A percentile compares a stretch with the other conserved stretches of the same genome.
phyloP scores from a whole-genome alignment of 2,329 filamentous ascomycete species.

The Arthrinium phaeospermum region DNA sequence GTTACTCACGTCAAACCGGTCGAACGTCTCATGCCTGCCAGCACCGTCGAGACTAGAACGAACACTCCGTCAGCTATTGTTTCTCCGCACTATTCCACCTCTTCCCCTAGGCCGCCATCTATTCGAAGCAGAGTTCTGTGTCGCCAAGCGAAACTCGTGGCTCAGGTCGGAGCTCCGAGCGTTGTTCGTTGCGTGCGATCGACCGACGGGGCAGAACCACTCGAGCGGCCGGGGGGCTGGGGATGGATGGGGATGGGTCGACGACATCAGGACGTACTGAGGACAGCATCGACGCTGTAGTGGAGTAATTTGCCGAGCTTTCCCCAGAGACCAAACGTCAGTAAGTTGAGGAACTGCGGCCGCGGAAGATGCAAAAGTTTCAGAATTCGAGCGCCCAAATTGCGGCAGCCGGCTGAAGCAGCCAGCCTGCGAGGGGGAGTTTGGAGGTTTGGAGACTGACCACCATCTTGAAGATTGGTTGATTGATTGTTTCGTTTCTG shows the following conservation, averaged over 20 bases:
- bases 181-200: neutral
- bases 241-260: constrained; percentile 5
- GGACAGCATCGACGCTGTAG: constrained; percentile 94
- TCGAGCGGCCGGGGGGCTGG: neutral
- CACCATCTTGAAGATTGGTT: neutral
- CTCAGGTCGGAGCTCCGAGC: neutral
- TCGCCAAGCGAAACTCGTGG: neutral
- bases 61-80: constrained; percentile 23
- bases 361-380: constrained; percentile 38
- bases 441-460: neutral
- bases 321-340: constrained; percentile 71
- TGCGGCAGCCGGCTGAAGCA: constrained; percentile 5
- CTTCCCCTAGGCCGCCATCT: neutral
- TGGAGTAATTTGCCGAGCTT: constrained; percentile 93
- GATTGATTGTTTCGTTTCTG: neutral
- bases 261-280: constrained; percentile 65
- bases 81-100: neutral
- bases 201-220: neutral
- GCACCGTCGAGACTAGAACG: constrained; percentile 82
- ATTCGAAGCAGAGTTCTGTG: neutral
- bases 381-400: constrained; percentile 41
- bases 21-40: constrained; percentile 96
- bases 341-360: constrained; percentile 66
- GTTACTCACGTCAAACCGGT: constrained; percentile 93
- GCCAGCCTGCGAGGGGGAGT: neutral